These are phyloP conservation scores for Grifola frondosa DNA, from an alignment of 1,284 basidiomycete genomes.

Conservation along the genomic window DNA sequence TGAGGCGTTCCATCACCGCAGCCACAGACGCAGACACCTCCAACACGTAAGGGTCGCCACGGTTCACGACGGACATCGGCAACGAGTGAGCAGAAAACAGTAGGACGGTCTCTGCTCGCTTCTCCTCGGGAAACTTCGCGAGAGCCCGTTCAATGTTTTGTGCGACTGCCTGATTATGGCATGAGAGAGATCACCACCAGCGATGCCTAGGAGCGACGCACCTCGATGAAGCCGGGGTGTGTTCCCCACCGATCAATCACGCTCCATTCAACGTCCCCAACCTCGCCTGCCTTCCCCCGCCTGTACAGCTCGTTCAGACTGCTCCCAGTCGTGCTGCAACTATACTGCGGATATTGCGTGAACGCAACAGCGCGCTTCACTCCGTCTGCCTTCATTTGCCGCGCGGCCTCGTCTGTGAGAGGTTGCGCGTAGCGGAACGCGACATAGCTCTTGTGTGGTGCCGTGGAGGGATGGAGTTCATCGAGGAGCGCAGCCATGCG, in stretches of 20 bases:
- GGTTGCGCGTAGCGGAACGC: constrained; percentile 94
- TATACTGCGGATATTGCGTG: constrained; percentile 99
- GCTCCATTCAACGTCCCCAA: constrained; percentile 86
- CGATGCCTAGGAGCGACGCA: constrained; percentile 36
- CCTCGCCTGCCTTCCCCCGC: constrained; percentile 53
- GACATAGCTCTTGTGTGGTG: constrained; percentile 95
- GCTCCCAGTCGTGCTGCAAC: constrained; percentile 97
- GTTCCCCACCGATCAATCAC: constrained; percentile 99
- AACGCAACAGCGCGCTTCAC: constrained; percentile 94
- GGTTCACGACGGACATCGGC: constrained; percentile 96
- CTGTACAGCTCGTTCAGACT: constrained; percentile 92
- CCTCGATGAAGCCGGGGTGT: constrained; percentile 91
- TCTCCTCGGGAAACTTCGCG: constrained; percentile 74
- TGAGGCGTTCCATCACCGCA: constrained; percentile 84
- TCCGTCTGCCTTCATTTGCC: constrained; percentile 87
- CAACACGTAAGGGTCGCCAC: constrained; percentile 95
- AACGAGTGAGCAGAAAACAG: constrained; percentile 98
- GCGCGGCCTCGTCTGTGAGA: constrained; percentile 81
- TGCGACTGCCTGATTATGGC: constrained; percentile 71
- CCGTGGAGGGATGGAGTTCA: constrained; percentile 88
- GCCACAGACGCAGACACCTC: constrained; percentile 95
- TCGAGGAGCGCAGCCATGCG: constrained; percentile 91
- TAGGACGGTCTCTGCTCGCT: constrained; percentile 76
- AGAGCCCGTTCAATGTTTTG: constrained; percentile 86
- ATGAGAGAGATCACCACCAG: not conserved